Evolutionary conservation across 345 rosid species (phyloP), one percentile per base, ranked within the genome.

Genomic region (Raphanus sativus): DNA sequence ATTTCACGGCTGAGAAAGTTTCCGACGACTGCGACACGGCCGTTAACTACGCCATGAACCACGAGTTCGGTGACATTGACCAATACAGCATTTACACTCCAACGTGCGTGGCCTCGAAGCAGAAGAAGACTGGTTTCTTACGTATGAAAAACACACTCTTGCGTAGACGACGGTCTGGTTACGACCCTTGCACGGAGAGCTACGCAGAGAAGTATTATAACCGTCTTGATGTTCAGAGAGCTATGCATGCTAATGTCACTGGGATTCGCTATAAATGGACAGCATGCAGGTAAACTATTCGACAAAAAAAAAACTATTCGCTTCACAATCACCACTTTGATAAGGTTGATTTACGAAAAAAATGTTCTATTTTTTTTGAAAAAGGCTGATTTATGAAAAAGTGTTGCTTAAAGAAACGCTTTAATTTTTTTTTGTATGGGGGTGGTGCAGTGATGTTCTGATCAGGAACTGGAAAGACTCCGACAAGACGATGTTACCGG

Each of bases 81-180:
- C 95, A 84, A 69, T 94, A 94, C 84, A 92, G 93, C 83, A 88
- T 94, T 30, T 94, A 92, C 72, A 88, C 98, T 2, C 97, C 98
- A 17, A 61, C 87, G 65, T 94, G 95, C 33, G 32, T 81, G 71
- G 80, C 68, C 2, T 16, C 70, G 1, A 75, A 65, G 4, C 74
- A 81, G 11, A 88, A 83, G 28, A 58, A 36, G 25, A 25, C 54
- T 1, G 78, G 71, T 50, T 16, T 42, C 55, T 71, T 76, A 5
- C 81, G 96, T 79, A 75, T 88, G 59, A 84, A 84, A 63, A 88
- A 85, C 65, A 85, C 95, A 9, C 88, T 91, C 26, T 38, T 90
- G 48, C 86, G 83, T 0, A 21, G 87, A 67, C 78, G 92, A 42
- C 56, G 86, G 58, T 87, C 97, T 1, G 97, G 98, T 2, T 94